Conservation (phyloP, 805 yeast species). For the Nakazawaea wyomingensis region DNA sequence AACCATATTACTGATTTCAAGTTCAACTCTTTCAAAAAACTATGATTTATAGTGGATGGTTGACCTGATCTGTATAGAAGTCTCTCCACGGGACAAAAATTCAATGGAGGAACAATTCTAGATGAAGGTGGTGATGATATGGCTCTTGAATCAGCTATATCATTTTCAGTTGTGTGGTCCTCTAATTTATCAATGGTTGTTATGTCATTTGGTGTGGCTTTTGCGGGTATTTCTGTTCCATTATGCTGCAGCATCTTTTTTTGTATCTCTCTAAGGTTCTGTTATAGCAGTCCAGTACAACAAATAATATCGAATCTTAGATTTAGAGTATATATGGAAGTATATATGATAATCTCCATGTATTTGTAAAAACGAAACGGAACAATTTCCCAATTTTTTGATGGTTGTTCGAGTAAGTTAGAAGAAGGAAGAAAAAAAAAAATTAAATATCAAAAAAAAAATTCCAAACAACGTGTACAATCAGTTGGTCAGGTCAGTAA, state of each 20-base stretch:
- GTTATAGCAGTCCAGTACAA: neutral
- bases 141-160: conserved; percentile 18
- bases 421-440: too few species aligned
- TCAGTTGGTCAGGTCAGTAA: too few species aligned
- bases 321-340: too few species aligned
- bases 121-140: conserved; percentile 53
- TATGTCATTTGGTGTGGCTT: conserved; percentile 13
- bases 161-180: conserved; percentile 20
- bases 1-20: conserved; percentile 86
- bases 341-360: too few species aligned
- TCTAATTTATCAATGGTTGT: conserved; percentile 22
- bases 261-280: neutral
- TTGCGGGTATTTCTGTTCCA: neutral
- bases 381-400: too few species aligned
- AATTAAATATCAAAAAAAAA: too few species aligned
- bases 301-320: too few species aligned
- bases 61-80: conserved; percentile 88
- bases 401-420: too few species aligned
- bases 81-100: conserved; percentile 91
- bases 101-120: conserved; percentile 86
- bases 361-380: too few species aligned
- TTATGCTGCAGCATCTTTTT: neutral
- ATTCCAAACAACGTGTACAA: too few species aligned
- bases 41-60: conserved; percentile 89
- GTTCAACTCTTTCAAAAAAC: conserved; percentile 70